These are phyloP conservation scores for Fusarium chuoi DNA, from an alignment of 2,329 filamentous ascomycete species.

Conservation along the genomic window DNA sequence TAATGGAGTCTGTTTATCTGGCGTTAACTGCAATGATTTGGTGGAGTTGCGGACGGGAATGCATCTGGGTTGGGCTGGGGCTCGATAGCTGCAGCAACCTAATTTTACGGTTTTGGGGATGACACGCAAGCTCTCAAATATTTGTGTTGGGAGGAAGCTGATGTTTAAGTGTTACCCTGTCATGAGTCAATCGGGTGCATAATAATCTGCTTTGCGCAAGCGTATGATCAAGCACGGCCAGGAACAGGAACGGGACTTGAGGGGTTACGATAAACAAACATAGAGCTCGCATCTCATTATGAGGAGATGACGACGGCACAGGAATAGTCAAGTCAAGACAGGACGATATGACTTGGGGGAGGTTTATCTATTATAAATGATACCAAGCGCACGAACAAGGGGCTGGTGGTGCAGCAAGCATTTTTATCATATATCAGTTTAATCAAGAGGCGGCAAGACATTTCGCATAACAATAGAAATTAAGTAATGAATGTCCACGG, in stretches of 20 bases:
- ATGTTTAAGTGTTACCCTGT: neutral
- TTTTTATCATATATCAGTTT: neutral
- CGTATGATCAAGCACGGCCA: constrained; percentile 19
- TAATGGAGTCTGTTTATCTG: neutral
- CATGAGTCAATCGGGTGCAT: constrained; percentile 17
- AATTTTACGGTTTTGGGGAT: constrained; percentile 4
- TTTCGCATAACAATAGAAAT: neutral
- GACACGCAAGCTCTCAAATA: neutral
- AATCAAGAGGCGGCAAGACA: neutral
- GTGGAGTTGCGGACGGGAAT: constrained; percentile 9
- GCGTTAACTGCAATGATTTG: constrained; percentile 9
- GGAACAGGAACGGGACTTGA: neutral
- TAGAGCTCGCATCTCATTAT: constrained; percentile 36
- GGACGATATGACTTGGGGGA: constrained; percentile 8
- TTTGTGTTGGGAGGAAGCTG: constrained; percentile 1
- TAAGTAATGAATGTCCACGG: neutral
- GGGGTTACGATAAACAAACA: constrained; percentile 32
- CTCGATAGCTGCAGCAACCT: constrained; percentile 13
- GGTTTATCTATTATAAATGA: constrained; percentile 14
- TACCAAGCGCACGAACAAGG: constrained; percentile 4
- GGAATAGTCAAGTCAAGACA: constrained; percentile 12
- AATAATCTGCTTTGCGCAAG: constrained; percentile 21
- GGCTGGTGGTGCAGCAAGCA: neutral
- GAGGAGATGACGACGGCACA: constrained; percentile 16
- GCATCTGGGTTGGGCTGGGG: neutral